These are phyloP conservation scores for Diversispora eburnea DNA, from an alignment of 192 early-diverging fungal species.

Conservation along the genomic window DNA sequence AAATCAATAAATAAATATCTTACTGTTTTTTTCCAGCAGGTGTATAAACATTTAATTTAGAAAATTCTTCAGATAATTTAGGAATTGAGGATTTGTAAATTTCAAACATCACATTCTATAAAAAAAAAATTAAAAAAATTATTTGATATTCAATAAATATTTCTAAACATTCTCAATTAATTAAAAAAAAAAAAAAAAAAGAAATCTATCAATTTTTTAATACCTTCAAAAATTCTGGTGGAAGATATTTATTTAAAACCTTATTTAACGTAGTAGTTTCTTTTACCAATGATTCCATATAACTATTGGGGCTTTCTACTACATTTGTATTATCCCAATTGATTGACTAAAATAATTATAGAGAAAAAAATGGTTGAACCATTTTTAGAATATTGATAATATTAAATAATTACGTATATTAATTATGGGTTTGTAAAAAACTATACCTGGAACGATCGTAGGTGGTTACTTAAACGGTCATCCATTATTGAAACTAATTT, in stretches of 20 bases:
- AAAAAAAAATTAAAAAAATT: not conserved
- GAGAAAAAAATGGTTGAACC: conserved; percentile 3
- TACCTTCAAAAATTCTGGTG: conserved; percentile 67
- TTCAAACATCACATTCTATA: conserved; percentile 26
- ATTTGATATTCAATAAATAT: not conserved
- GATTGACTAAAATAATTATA: conserved; percentile 33
- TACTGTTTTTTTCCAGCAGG: conserved; percentile 19
- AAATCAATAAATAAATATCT: not conserved
- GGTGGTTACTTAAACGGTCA: conserved; percentile 76
- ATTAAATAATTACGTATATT: not conserved
- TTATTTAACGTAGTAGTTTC: conserved; percentile 89
- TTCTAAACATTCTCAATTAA: not conserved
- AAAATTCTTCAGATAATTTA: conserved; percentile 26
- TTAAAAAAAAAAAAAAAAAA: not conserved
- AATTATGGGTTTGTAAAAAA: conserved; percentile 27
- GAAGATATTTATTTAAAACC: conserved; percentile 85
- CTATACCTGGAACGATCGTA: conserved; percentile 65
- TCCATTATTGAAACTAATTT: conserved; percentile 96
- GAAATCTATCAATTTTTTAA: not conserved
- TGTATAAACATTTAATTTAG: conserved; percentile 13
- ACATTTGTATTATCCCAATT: conserved; percentile 26
- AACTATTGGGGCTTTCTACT: conserved; percentile 40
- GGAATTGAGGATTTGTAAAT: conserved; percentile 20
- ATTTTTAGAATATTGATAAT: not conserved
- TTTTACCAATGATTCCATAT: conserved; percentile 86